Percentiles rank a stretch among this genome's conserved stretches.
phyloP scores from a whole-genome alignment of 2,329 filamentous ascomycete species.

The Nigrospora sphaerica region DNA sequence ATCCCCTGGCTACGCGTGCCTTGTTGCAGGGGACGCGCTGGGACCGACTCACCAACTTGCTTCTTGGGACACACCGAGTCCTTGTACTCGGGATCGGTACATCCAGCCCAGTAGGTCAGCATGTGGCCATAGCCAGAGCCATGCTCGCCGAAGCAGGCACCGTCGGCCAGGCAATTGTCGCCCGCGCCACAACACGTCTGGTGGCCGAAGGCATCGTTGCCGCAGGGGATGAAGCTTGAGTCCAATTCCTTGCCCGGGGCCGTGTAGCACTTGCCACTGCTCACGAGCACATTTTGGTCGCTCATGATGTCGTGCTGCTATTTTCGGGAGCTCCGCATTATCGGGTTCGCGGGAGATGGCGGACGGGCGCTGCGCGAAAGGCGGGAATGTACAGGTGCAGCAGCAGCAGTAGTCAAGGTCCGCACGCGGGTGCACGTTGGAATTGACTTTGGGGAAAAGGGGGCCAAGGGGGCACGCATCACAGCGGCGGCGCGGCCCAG shows the following conservation, averaged over 20 bases:
- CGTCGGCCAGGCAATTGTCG: constrained; percentile 8
- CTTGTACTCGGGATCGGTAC: constrained; percentile 8
- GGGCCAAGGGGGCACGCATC: no score
- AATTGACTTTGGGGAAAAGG: no score
- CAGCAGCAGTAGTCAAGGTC: no score
- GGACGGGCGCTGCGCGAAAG: no score
- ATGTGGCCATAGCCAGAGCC: constrained; percentile 6
- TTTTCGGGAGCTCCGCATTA: no score
- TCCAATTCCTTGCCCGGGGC: constrained; percentile 5
- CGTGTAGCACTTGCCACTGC: constrained; percentile 11
- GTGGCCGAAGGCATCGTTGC: constrained; percentile 9
- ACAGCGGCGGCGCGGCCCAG: no score
- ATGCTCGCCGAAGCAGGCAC: constrained; percentile 8
- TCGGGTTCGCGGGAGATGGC: no score
- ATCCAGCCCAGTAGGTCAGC: constrained; percentile 10
- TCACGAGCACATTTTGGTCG: constrained; percentile 5
- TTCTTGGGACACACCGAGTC: constrained; percentile 7
- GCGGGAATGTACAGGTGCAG: no score
- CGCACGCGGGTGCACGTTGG: no score
- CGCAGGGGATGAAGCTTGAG: constrained; percentile 10
- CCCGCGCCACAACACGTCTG: constrained; percentile 9
- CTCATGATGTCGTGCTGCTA: background rate
- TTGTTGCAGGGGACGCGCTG: no score
- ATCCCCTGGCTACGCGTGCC: background rate
- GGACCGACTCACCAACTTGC: constrained; percentile 5